phyloP scores from a whole-genome alignment of 768 basidiomycete species.

The Strobilomyces echinocephalus region DNA sequence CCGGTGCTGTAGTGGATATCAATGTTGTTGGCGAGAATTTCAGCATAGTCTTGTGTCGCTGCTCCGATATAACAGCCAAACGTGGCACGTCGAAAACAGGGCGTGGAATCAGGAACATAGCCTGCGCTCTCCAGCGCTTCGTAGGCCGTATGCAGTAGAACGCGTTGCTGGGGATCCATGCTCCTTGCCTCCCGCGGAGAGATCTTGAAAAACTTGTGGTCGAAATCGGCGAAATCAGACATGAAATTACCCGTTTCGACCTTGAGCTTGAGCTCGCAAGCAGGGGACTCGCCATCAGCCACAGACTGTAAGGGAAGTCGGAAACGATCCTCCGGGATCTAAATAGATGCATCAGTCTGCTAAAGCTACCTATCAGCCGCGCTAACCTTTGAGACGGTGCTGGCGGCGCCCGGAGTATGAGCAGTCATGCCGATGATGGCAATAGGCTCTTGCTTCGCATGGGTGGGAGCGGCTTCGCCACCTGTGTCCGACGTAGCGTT shows the following conservation, averaged over 20 bases:
- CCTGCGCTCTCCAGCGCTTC: conserved; percentile 69
- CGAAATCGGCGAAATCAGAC: conserved; percentile 52
- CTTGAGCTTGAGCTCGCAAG: conserved; percentile 44
- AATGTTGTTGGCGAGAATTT: conserved; percentile 57
- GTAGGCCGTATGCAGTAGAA: conserved; percentile 62
- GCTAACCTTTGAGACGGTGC: conserved; percentile 53
- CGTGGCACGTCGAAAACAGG: conserved; percentile 45
- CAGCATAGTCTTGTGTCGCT: conserved; percentile 64
- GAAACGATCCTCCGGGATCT: conserved; percentile 66
- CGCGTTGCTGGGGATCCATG: conserved; percentile 75
- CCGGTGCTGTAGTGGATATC: conserved; percentile 72
- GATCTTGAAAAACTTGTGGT: conserved; percentile 67
- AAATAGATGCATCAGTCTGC: conserved; percentile 1
- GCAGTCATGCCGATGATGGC: conserved; percentile 73
- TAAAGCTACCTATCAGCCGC: not conserved
- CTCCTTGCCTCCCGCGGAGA: conserved; percentile 68
- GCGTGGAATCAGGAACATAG: conserved; percentile 57
- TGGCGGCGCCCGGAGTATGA: conserved; percentile 46
- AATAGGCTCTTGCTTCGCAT: conserved; percentile 44
- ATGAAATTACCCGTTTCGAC: conserved; percentile 63
- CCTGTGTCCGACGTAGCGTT: conserved; percentile 13
- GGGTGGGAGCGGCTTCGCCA: not conserved
- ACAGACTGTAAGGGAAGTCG: conserved; percentile 23
- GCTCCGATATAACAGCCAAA: conserved; percentile 68
- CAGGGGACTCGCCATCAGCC: conserved; percentile 20